Evolutionary conservation across 257 asterid genomes (phyloP).

Genomic region (Lavandula angustifolia): DNA sequence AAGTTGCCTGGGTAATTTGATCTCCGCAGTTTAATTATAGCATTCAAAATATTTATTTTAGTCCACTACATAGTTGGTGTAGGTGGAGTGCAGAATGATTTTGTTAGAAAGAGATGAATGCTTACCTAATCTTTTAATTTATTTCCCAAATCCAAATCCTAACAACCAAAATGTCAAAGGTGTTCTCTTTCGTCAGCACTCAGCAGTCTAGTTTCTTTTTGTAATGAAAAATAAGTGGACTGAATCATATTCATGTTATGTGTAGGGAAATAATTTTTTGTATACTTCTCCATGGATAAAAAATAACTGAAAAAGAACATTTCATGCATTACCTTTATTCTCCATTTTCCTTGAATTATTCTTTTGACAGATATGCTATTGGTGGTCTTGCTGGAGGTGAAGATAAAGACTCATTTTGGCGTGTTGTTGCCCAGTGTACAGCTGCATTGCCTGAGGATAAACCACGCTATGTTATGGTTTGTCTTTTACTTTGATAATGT

Average conservation of each 20-base stretch:
- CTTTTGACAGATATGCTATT: conserved; percentile 90
- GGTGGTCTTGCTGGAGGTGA: conserved; percentile 99
- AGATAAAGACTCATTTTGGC: conserved; percentile 99
- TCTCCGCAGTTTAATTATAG: neutral
- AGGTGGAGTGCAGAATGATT: neutral
- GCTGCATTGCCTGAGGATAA: conserved; percentile 96
- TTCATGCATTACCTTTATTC: neutral
- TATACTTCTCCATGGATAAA: too few relatives aligned
- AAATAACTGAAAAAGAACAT: neutral
- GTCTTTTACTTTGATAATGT: conserved; percentile 17
- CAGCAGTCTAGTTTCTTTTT: neutral
- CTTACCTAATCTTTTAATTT: neutral
- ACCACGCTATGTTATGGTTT: conserved; percentile 96
- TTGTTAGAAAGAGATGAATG: neutral
- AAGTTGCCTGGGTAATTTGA: conserved; percentile 87
- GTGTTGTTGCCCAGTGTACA: conserved; percentile 99
- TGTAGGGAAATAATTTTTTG: neutral
- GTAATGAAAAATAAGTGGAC: neutral
- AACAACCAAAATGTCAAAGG: neutral
- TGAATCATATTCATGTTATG: neutral
- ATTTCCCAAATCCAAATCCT: neutral
- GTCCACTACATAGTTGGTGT: neutral
- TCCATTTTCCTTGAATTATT: conserved; percentile 32
- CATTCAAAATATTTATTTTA: conserved; percentile 12
- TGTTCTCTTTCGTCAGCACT: neutral